Evolutionary conservation across 495 filamentous ascomycete species (phyloP).

Genomic region (Penicillium coffeae): DNA sequence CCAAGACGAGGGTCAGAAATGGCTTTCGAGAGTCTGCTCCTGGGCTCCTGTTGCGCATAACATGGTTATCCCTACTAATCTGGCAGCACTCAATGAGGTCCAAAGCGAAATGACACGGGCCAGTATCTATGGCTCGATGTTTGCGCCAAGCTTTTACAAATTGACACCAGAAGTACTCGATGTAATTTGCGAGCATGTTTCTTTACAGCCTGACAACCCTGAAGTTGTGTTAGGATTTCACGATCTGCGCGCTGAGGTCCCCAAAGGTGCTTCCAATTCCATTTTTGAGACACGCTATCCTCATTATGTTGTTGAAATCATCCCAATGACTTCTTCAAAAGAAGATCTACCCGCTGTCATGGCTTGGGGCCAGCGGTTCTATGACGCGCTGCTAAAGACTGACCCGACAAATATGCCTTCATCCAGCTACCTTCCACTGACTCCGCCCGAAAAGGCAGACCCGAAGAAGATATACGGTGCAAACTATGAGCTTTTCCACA

Average conservation of each 20-base stretch:
- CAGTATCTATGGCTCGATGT: slow-evolving; percentile 3
- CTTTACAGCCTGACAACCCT: slow-evolving; percentile 4
- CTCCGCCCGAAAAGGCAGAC: not conserved
- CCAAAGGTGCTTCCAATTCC: slow-evolving; percentile 1
- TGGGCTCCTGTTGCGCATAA: slow-evolving; percentile 10
- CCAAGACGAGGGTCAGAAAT: slow-evolving; percentile 8
- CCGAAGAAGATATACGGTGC: slow-evolving; percentile 6
- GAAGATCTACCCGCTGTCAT: not conserved
- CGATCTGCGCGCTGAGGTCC: slow-evolving; percentile 11
- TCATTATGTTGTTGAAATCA: slow-evolving; percentile 13
- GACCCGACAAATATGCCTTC: slow-evolving; percentile 5
- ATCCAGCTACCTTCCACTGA: slow-evolving; percentile 10
- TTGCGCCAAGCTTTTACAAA: not conserved
- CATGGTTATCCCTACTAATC: slow-evolving; percentile 8
- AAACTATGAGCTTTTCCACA: slow-evolving; percentile 4
- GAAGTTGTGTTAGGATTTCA: slow-evolving; percentile 10
- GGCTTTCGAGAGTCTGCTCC: slow-evolving; percentile 7
- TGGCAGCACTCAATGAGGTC: slow-evolving; percentile 6
- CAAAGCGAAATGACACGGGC: not conserved
- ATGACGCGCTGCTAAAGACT: slow-evolving; percentile 9
- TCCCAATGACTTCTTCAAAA: slow-evolving; percentile 4
- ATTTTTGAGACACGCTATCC: slow-evolving; percentile 5
- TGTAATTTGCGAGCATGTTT: slow-evolving; percentile 6
- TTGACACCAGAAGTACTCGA: slow-evolving; percentile 14
- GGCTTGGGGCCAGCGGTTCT: slow-evolving; percentile 8